Base-by-base conservation (phyloP, 768 basidiomycete genomes). In the Psilocybe cubensis region DNA sequence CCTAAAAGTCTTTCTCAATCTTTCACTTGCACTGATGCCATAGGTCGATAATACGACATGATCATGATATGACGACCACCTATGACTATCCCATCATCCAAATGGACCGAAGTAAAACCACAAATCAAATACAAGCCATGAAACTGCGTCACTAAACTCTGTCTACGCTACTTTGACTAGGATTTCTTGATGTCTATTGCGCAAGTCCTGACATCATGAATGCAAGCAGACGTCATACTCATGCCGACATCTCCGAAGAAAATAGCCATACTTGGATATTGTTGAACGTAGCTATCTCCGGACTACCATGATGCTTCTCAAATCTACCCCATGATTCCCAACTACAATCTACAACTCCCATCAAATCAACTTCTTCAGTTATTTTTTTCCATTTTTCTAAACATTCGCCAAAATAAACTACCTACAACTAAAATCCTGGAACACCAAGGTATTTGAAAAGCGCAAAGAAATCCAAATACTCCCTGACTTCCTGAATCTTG, bases 401-500 rank as follows among this genome's bases (percentile, higher is more conserved):
- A n/a, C n/a, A n/a, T n/a, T n/a, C n/a, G n/a, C n/a, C n/a, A n/a
- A n/a, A n/a, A n/a, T n/a, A n/a, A n/a, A n/a, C n/a, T n/a, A n/a
- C n/a, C n/a, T n/a, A n/a, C 7, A 44, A 11, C 24, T 18, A 44
- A 48, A 59, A 46, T 3, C 54, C 54, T 3, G 44, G 33, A 3
- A 54, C 17, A 25, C 54, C 54, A 14, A 54, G 21, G 44, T 54
- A 54, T 2, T n/a, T 35, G 12, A 12, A 44, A n/a, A 54, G 33
- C 10, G 54, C 29, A 47, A 54, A 46, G 31, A 45, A 54, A 33
- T 59, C 58, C 14, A 59, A 28, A 41, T 59, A 59, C 40, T 59
- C 58, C 54, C 58, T 54, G 7, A 55, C 23, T 11, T 49, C 47
- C 46, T 38, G 47, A 31, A 59, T 59, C 42, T 55, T 59, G 12